Percentiles rank a stretch among this genome's conserved stretches.
Conservation (phyloP, 83 land plant species). For the Thuja plicata region DNA sequence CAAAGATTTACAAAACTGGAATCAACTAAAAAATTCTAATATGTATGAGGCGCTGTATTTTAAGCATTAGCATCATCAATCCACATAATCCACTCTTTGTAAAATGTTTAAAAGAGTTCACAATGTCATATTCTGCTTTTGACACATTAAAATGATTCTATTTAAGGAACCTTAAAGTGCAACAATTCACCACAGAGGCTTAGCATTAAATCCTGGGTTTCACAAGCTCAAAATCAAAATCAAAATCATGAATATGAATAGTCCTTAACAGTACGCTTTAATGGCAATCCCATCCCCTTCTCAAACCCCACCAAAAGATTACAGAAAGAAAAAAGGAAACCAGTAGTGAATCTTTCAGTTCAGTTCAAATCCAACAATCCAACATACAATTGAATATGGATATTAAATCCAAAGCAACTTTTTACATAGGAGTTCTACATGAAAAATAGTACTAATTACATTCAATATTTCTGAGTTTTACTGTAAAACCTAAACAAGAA, state of each 20-base stretch:
- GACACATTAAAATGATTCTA: no score
- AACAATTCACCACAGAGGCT: not conserved
- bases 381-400: not conserved
- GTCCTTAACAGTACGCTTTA: no score
- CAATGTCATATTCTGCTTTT: no score
- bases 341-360: not conserved
- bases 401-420: no score
- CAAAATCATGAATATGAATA: not conserved
- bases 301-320: not conserved
- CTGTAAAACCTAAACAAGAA: slow-evolving; percentile 4
- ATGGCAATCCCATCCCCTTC: not conserved
- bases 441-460: not conserved
- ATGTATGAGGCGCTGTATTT: no score
- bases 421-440: not conserved
- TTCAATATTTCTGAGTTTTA: not conserved
- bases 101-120: no score
- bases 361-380: not conserved
- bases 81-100: no score
- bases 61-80: no score
- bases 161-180: not conserved
- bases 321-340: no score
- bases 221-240: not conserved
- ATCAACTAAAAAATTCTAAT: no score
- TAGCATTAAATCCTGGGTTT: not conserved
- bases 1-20: no score